Base-by-base conservation (phyloP, 2,329 filamentous ascomycete species). In the Alternaria ventricosa region DNA sequence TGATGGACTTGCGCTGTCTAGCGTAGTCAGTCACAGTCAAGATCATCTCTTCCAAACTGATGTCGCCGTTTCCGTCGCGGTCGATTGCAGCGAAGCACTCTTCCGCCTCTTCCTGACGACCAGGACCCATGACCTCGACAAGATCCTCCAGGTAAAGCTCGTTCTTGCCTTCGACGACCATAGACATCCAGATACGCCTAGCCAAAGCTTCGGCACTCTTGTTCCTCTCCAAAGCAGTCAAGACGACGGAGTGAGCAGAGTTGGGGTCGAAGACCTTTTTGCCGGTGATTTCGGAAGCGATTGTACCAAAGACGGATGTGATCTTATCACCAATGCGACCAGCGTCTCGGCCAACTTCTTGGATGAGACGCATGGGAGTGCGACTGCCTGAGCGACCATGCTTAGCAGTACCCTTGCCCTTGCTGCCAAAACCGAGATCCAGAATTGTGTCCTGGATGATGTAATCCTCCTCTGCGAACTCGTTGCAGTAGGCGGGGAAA, bases 171-270 rank as follows among this genome's bases (percentile, higher is more conserved):
- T 98, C 95, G 5, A 96, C 89, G 2, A 97, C 96, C 77, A 97
- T 97, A 1, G 94, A 97, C 93, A 97, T 97, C 96, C 96, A 98
- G 66, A 98, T 90, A 74, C 96, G 91, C 70, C 89, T 91, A n/a
- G 93, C 94, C 61, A 98, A 84, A n/a, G 96, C 96, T 78, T 98
- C 94, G 0, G 94, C 93, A 7, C 93, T 92, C 63, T 87, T 86
- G 46, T 88, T 89, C 82, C 93, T 95, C 80, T 97, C 94, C 30
- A 98, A 85, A 9, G 95, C 96, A 77, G 96, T 89, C 12, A 96
- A 85, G 6, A 98, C 93, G 53, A 98, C 89, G 0, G 93, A 96
- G 78, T 97, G 94, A 1, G 94, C 90, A 6, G 94, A 92, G 74
- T 92, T 95, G 13, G 93, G 91, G 80, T 97, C 97, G 83, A 98